phyloP scores from a whole-genome alignment of 495 filamentous ascomycete genomes.

The Aspergillus cristatus region DNA sequence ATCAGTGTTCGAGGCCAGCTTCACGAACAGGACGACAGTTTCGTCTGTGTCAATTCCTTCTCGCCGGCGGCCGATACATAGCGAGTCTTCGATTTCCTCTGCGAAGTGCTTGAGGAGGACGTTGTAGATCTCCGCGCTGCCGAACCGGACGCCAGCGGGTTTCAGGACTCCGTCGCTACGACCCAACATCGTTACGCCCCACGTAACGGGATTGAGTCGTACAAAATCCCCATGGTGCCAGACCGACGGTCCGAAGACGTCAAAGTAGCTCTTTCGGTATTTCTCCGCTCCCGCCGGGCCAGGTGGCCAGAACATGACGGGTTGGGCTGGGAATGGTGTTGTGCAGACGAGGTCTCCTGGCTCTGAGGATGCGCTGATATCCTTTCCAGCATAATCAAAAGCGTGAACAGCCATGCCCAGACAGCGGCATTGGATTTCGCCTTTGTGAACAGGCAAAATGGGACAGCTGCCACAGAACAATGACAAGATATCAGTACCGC shows the following conservation, averaged over 20 bases:
- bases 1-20: slow-evolving; percentile 44
- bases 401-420: slow-evolving; percentile 85
- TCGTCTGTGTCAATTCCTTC: slow-evolving; percentile 65
- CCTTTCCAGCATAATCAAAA: slow-evolving; percentile 53
- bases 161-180: slow-evolving; percentile 88
- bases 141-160: slow-evolving; percentile 78
- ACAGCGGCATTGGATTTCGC: slow-evolving; percentile 84
- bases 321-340: slow-evolving; percentile 82
- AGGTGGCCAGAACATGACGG: slow-evolving; percentile 70
- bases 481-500: slow-evolving; percentile 90
- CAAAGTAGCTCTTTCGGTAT: slow-evolving; percentile 82
- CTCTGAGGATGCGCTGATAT: slow-evolving; percentile 46
- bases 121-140: slow-evolving; percentile 88
- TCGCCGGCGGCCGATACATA: slow-evolving; percentile 72
- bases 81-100: slow-evolving; percentile 65
- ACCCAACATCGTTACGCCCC: slow-evolving; percentile 77
- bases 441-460: slow-evolving; percentile 72
- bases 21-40: slow-evolving; percentile 76
- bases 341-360: slow-evolving; percentile 89
- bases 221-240: slow-evolving; percentile 98
- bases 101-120: slow-evolving; percentile 74
- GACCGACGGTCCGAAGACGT: slow-evolving; percentile 56
- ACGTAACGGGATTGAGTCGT: slow-evolving; percentile 60
- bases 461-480: slow-evolving; percentile 83
- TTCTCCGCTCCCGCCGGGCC: slow-evolving; percentile 57